These are phyloP conservation scores for Trifolium fragiferum DNA, from an alignment of 306 rosid genomes.

Conservation along the genomic window DNA sequence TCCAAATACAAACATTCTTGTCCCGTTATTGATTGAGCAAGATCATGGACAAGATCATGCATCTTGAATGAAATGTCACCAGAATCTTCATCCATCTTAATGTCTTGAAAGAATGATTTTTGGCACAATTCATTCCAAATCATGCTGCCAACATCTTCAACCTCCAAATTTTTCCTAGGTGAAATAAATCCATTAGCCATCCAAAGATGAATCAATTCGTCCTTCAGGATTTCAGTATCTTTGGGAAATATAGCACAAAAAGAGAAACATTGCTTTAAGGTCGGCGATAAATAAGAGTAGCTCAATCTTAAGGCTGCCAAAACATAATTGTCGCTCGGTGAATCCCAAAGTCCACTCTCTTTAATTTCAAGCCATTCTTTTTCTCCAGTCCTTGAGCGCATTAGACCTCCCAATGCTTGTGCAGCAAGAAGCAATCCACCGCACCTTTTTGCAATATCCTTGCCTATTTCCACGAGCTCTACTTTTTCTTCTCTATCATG, in stretches of 20 bases:
- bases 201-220: background rate
- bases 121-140: background rate
- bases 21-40: background rate
- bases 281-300: background rate
- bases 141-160: background rate
- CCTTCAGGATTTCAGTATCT: background rate
- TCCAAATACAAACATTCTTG: background rate
- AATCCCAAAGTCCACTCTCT: background rate
- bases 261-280: background rate
- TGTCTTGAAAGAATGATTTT: conserved; percentile 8
- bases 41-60: conserved; percentile 22
- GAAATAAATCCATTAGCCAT: background rate
- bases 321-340: background rate
- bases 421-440: background rate
- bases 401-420: background rate
- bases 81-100: background rate
- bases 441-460: background rate
- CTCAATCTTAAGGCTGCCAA: conserved; percentile 3
- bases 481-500: background rate
- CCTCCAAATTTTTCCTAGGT: background rate
- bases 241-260: background rate
- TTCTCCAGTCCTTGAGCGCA: background rate
- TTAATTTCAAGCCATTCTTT: conserved; percentile 1
- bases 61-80: background rate
- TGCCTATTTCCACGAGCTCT: background rate